Evolutionary conservation across 768 basidiomycete species (phyloP), one percentile per base, ranked within the genome.

Genomic region (Podaxis sp.): DNA sequence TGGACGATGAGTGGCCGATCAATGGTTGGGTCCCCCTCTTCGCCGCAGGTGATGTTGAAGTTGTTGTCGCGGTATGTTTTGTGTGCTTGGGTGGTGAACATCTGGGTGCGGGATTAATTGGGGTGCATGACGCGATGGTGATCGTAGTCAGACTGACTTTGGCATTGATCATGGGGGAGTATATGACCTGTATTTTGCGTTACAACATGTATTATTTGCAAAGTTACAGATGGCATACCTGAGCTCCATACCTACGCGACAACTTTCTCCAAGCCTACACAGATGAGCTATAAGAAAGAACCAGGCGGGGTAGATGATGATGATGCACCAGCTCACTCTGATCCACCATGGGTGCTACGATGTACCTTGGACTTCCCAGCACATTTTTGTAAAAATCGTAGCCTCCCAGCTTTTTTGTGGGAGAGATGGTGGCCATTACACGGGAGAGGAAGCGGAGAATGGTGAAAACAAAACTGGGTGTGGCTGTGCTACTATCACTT

Each of bases 341-440:
- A 72, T 98, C 97, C 0, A 98, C 97, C 97, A 99, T 99, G 16
- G 97, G 97, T 7, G 93, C 96, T 16, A 98, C 93, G 42, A 98
- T 83, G 68, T 84, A 89, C 73, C 90, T 94, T 7, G 96, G 92
- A 67, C 87, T 88, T 6, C 91, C 89, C 25, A 98, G 79, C 0
- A 92, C 83, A 59, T 86, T 76, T 25, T 77, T 77, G 68, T 94
- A 97, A 66, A 97, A 91, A 3, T 93, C 88, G 67, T 94, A 95
- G 2, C 94, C 95, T 10, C 71, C 73, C 10, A 88, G 75, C 70
- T 89, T 91, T 54, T 57, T 62, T 13, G 57, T 53, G 21, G 40
- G 14, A 16, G 54, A 32, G 42, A 47, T 46, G n/a, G 27, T 7
- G 7, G 59, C 27, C 59, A 61, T 54, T 18, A 48, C 10, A 44